phyloP scores from a whole-genome alignment of 352 stramenopile species.

The Globisporangium ultimum region DNA sequence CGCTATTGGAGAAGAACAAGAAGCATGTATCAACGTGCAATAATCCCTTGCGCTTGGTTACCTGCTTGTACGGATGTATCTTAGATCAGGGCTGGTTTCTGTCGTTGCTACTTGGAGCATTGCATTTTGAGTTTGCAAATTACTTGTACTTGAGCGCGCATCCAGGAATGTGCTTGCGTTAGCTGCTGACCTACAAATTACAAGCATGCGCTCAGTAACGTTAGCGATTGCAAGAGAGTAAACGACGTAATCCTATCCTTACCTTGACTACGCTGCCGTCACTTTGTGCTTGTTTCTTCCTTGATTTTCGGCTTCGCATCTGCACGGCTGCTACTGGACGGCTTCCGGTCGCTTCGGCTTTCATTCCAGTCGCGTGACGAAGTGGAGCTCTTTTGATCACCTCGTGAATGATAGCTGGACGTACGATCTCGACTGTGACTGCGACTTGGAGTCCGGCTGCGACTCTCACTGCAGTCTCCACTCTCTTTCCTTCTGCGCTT shows the following conservation, averaged over 20 bases:
- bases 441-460: slow-evolving; percentile 39
- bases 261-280: background rate
- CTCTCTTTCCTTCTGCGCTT: slow-evolving; percentile 44
- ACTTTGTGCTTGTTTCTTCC: slow-evolving; percentile 8
- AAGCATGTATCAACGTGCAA: background rate
- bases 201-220: no score
- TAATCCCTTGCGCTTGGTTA: background rate
- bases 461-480: slow-evolving; percentile 27
- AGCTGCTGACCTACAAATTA: no score
- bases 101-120: no score
- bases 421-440: slow-evolving; percentile 30
- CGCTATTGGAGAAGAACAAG: background rate
- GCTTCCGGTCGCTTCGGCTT: slow-evolving; percentile 5
- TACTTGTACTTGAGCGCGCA: no score
- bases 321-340: slow-evolving; percentile 1
- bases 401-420: slow-evolving; percentile 13
- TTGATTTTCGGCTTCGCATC: slow-evolving; percentile 11
- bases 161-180: no score
- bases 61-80: background rate
- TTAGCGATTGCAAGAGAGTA: background rate
- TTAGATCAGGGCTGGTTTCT: background rate
- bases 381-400: slow-evolving; percentile 9
- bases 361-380: slow-evolving; percentile 13
- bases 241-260: background rate
- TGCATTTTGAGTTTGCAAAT: no score